phyloP scores from a whole-genome alignment of 2,329 filamentous ascomycete genomes.

The Fusarium solani-melongenae region DNA sequence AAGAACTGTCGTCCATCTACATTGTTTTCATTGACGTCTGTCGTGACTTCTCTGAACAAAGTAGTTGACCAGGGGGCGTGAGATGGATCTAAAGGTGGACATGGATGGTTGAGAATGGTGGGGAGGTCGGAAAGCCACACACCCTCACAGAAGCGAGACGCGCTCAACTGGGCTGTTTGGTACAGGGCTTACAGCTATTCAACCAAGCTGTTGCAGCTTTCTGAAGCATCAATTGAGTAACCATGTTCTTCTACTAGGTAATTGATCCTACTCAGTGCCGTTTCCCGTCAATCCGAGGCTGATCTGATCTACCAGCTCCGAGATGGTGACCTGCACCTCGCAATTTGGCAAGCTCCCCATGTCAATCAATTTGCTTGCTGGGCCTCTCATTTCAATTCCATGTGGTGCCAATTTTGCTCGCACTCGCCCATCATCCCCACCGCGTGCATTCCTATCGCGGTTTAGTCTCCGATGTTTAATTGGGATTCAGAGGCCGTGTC shows the following conservation, averaged over 20 bases:
- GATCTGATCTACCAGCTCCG: slow-evolving; percentile 32
- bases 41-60: background rate
- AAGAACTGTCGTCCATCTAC: background rate
- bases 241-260: background rate
- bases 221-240: background rate
- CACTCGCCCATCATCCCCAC: slow-evolving; percentile 3
- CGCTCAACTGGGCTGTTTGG: background rate
- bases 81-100: background rate
- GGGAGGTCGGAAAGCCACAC: slow-evolving; percentile 17
- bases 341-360: background rate
- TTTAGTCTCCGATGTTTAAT: slow-evolving; percentile 30
- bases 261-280: background rate
- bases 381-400: slow-evolving; percentile 16
- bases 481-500: background rate
- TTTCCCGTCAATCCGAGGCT: background rate
- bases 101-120: slow-evolving; percentile 16
- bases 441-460: background rate
- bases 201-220: background rate
- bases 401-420: slow-evolving; percentile 9
- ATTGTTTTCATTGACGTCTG: background rate
- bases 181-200: slow-evolving; percentile 1
- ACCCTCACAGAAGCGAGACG: slow-evolving; percentile 1
- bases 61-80: slow-evolving; percentile 24
- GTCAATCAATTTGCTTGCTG: slow-evolving; percentile 8
- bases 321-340: slow-evolving; percentile 22